Base-by-base conservation (phyloP, 495 filamentous ascomycete genomes). In the Aspergillus sclerotioniger region DNA sequence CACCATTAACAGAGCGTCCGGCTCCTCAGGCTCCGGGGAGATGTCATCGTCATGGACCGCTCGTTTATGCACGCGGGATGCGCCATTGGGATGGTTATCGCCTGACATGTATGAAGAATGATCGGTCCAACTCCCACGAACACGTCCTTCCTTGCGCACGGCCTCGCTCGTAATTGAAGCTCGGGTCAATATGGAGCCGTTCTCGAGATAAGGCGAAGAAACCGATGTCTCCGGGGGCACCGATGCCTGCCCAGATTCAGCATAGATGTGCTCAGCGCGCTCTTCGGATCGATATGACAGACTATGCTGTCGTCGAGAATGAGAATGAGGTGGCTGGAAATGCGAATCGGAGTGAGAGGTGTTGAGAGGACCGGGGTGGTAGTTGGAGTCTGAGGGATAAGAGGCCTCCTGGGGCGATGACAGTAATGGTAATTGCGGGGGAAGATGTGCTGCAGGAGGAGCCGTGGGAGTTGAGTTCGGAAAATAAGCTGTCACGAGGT, bases 81-180 rank as follows among this genome's bases (percentile, higher is more conserved):
- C 62, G 37, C 66, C 58, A 20, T 61, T 61, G 16, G 60, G 61
- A 48, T 57, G 67, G 46, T 71, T 67, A 47, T 71, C 71, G 50
- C 64, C 68, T 25, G 74, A 71, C 67, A 77, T 71, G 54, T 72
- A 71, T 57, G 75, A 77, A 9, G 75, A 74, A 53, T 68, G 70
- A 57, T 74, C 72, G 7, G 72, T 68, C 71, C 67, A 71, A 56
- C 73, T 75, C 17, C 69, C 64, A 17, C 65, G 69, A 28, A 60
- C 46, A 28, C 68, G 71, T 37, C 68, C 67, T 62, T 76, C 75
- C 53, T 74, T 74, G 47, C 67, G 62, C 45, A 59, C 52, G 21
- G 61, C 61, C 45, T 68, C 67, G 55, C 63, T 69, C 37, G 67
- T 67, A 21, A 67, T 65, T 28, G 69, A 67, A 17, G 64, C 55